These are phyloP conservation scores for Yamadazyma sp. DNA, from an alignment of 1,139 yeast species.

Conservation along the genomic window DNA sequence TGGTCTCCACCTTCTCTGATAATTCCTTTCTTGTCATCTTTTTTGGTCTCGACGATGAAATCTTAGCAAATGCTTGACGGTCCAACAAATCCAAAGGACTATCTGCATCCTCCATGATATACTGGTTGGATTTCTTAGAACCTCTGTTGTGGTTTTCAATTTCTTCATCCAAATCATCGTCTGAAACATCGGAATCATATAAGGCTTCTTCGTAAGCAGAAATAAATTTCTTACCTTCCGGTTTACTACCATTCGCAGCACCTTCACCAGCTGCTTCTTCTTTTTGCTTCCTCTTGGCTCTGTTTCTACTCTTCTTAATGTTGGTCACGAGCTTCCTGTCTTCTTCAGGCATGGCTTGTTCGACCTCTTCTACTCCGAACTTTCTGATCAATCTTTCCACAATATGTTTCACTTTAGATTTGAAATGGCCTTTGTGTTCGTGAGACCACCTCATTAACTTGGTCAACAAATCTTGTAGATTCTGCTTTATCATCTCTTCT, in stretches of 20 bases:
- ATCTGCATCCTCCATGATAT: conserved; percentile 74
- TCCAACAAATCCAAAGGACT: conserved; percentile 90
- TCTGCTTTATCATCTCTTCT: conserved; percentile 68
- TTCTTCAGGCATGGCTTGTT: conserved; percentile 79
- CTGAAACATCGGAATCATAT: conserved; percentile 57
- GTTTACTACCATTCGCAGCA: conserved; percentile 21
- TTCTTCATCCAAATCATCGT: conserved; percentile 38
- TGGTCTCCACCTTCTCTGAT: conserved; percentile 52
- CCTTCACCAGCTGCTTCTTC: conserved; percentile 22
- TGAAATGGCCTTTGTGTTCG: conserved; percentile 94
- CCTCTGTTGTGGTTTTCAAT: conserved; percentile 25
- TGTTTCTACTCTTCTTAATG: conserved; percentile 80
- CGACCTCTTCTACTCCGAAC: conserved; percentile 82
- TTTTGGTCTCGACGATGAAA: conserved; percentile 81
- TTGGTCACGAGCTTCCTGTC: conserved; percentile 80
- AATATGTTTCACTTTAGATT: conserved; percentile 87
- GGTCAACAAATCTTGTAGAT: conserved; percentile 63
- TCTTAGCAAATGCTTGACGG: conserved; percentile 78
- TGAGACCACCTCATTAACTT: conserved; percentile 90
- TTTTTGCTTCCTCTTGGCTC: conserved; percentile 74
- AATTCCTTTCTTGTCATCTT: conserved; percentile 47
- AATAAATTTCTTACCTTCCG: conserved; percentile 49
- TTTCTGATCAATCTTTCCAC: conserved; percentile 87
- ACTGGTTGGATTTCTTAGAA: conserved; percentile 41
- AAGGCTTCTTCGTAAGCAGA: conserved; percentile 87